A percentile compares a stretch with the other conserved stretches of the same genome.
Conservation (phyloP, 140 eudicot species). For the Erigeron philadelphicus region DNA sequence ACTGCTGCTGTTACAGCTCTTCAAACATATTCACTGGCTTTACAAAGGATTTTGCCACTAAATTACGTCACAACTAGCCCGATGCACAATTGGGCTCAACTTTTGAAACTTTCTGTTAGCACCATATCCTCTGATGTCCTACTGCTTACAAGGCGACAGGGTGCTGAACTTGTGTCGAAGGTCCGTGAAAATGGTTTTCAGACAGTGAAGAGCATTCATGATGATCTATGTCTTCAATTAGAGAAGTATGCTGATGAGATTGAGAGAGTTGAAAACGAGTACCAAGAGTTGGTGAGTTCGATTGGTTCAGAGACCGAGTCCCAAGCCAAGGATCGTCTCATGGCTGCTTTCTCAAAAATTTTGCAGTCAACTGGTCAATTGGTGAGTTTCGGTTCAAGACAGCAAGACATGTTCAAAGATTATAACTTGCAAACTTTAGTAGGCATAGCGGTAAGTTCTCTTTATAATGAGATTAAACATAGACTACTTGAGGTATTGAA, state of each 20-base stretch:
- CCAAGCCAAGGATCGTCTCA: slow-evolving; percentile 60
- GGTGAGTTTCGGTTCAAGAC: slow-evolving; percentile 26
- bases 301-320: slow-evolving; percentile 72
- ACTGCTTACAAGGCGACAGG: slow-evolving; percentile 63
- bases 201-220: slow-evolving; percentile 45
- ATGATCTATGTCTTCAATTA: slow-evolving; percentile 69
- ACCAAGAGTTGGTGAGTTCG: slow-evolving; percentile 56
- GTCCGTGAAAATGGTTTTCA: slow-evolving; percentile 40
- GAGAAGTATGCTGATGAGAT: slow-evolving; percentile 76
- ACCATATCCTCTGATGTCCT: slow-evolving; percentile 64
- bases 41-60: slow-evolving; percentile 82
- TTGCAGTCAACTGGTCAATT: slow-evolving; percentile 49
- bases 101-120: slow-evolving; percentile 55
- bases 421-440: slow-evolving; percentile 36
- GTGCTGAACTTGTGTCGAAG: slow-evolving; percentile 61
- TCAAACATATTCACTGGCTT: slow-evolving; percentile 79
- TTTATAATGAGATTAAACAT: slow-evolving; percentile 67
- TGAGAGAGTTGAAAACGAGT: slow-evolving; percentile 71
- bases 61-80: slow-evolving; percentile 94
- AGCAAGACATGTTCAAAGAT: slow-evolving; percentile 32
- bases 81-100: slow-evolving; percentile 82
- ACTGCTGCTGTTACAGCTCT: slow-evolving; percentile 67
- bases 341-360: slow-evolving; percentile 51
- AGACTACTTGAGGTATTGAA: slow-evolving; percentile 49
- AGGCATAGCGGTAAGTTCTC: slow-evolving; percentile 53